phyloP scores from a whole-genome alignment of 176 grass and related monocot species.

The Phyllostachys edulis region DNA sequence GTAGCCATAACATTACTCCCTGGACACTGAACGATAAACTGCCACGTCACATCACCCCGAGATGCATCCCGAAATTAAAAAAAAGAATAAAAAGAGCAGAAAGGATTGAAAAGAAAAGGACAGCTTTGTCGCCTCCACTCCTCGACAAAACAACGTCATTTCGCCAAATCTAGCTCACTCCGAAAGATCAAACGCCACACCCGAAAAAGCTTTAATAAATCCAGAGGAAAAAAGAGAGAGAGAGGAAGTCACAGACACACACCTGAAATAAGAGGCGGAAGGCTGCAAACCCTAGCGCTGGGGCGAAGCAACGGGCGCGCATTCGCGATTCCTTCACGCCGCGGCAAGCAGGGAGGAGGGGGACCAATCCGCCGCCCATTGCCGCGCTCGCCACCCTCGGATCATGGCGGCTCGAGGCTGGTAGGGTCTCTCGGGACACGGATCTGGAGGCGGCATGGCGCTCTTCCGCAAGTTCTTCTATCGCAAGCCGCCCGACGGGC shows the following conservation, averaged over 20 bases:
- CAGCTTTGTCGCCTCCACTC: not conserved
- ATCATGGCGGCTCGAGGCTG: conserved; percentile 7
- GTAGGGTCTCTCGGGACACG: conserved; percentile 7
- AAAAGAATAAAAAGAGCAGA: not conserved
- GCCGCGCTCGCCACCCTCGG: not conserved
- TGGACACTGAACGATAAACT: not conserved
- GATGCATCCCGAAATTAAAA: not conserved
- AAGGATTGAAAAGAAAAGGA: not conserved
- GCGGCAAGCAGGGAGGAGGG: conserved; percentile 28
- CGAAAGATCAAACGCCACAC: conserved; percentile 32
- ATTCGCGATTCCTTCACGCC: conserved; percentile 57
- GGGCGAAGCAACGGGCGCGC: conserved; percentile 31
- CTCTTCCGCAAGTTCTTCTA: conserved; percentile 99
- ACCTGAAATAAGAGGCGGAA: not conserved
- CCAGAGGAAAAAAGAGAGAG: not conserved
- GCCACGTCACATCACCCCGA: not conserved
- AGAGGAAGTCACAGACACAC: not conserved
- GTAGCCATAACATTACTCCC: not conserved
- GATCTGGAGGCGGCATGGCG: conserved; percentile 66
- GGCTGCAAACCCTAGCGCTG: conserved; percentile 38
- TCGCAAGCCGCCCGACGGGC: conserved; percentile 94
- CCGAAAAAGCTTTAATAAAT: not conserved
- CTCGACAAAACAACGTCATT: not conserved
- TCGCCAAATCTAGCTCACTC: conserved; percentile 33
- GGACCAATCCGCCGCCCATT: conserved; percentile 25